These are phyloP conservation scores for Rhodotorula paludigena DNA, from an alignment of 768 basidiomycete genomes.

Conservation along the genomic window DNA sequence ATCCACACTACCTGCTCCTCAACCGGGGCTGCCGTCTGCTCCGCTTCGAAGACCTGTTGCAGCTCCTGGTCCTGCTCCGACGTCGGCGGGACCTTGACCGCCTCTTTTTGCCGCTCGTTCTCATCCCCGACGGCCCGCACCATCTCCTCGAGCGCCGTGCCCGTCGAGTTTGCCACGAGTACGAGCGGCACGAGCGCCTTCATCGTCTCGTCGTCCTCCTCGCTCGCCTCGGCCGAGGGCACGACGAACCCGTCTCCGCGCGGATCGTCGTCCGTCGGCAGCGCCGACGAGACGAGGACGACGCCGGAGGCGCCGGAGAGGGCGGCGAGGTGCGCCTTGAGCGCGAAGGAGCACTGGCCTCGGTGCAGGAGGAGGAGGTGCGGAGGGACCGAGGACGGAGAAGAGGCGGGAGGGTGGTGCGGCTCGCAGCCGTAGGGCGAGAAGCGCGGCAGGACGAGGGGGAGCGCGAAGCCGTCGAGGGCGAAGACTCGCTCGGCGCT, in stretches of 20 bases:
- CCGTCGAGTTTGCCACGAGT: conserved; percentile 28
- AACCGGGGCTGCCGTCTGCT: no score
- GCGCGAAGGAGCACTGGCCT: conserved; percentile 80
- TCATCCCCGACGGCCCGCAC: background rate
- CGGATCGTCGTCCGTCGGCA: conserved; percentile 50
- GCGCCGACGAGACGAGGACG: conserved; percentile 65
- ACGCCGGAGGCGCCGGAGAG: conserved; percentile 70
- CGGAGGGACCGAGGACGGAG: background rate
- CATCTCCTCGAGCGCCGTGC: conserved; percentile 16
- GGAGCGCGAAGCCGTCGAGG: conserved; percentile 13
- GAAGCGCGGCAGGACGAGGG: conserved; percentile 1
- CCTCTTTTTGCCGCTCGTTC: background rate
- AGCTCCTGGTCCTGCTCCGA: background rate
- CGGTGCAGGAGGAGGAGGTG: conserved; percentile 59
- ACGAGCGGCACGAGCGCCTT: conserved; percentile 35
- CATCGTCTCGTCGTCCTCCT: conserved; percentile 26
- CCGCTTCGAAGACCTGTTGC: no score
- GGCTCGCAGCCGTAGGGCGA: conserved; percentile 30
- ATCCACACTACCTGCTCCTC: background rate
- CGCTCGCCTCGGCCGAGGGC: conserved; percentile 28
- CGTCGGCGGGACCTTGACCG: no score
- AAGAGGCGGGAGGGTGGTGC: background rate
- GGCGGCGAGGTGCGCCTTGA: conserved; percentile 69
- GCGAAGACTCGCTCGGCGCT: background rate
- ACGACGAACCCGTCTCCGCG: conserved; percentile 18